Percentiles rank a stretch among this genome's conserved stretches.
Evolutionary conservation across 768 basidiomycete species (phyloP).

Genomic region (Scleroderma bovista): DNA sequence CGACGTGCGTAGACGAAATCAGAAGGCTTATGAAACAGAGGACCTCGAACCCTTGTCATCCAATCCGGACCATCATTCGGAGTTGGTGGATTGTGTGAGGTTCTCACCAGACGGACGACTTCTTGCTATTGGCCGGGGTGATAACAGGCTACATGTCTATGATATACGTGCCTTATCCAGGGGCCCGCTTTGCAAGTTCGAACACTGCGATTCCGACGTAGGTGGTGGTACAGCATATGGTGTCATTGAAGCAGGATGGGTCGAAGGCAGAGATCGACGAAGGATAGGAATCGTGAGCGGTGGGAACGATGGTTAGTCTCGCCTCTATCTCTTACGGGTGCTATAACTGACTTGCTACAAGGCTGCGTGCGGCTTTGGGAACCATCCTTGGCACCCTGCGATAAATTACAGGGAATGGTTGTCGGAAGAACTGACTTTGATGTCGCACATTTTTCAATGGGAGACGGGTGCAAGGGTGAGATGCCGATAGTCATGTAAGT

Average conservation of each 20-base stretch:
- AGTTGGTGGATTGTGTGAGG: slow-evolving; percentile 44
- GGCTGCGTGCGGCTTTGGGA: slow-evolving; percentile 74
- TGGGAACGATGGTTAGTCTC: slow-evolving; percentile 54
- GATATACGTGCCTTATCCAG: slow-evolving; percentile 49
- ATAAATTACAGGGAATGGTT: slow-evolving; percentile 39
- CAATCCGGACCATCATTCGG: slow-evolving; percentile 7
- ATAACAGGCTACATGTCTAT: slow-evolving; percentile 57
- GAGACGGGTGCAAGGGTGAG: slow-evolving; percentile 48
- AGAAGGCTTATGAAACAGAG: slow-evolving; percentile 23
- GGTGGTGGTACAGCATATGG: slow-evolving; percentile 37
- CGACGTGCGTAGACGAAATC: slow-evolving; percentile 38
- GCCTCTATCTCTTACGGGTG: not conserved
- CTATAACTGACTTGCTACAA: slow-evolving; percentile 20
- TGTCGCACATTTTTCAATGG: slow-evolving; percentile 53
- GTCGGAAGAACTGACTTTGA: slow-evolving; percentile 53
- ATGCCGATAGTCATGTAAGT: slow-evolving; percentile 57
- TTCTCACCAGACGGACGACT: slow-evolving; percentile 61
- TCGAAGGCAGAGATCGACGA: slow-evolving; percentile 32
- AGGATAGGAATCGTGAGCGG: slow-evolving; percentile 53
- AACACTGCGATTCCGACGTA: slow-evolving; percentile 37
- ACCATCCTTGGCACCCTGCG: slow-evolving; percentile 35
- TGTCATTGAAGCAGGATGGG: slow-evolving; percentile 49
- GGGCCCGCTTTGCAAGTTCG: slow-evolving; percentile 43
- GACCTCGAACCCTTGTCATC: slow-evolving; percentile 32
- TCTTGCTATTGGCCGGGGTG: slow-evolving; percentile 54